phyloP scores from a whole-genome alignment of 2,329 filamentous ascomycete genomes.

The Colletotrichum sp. region DNA sequence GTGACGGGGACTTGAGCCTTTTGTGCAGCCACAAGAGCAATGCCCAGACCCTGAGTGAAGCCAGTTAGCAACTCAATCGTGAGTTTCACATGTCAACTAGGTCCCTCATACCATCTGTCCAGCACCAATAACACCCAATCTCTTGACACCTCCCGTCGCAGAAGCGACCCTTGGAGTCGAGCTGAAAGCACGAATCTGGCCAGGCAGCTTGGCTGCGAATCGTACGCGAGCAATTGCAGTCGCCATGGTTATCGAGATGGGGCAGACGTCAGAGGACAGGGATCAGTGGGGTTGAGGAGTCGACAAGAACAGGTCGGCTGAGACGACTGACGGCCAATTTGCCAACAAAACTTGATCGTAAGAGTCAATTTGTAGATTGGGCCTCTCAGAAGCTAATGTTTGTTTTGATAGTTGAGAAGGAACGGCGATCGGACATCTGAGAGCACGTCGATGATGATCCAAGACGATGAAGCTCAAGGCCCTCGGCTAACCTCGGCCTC shows the following conservation, averaged over 20 bases:
- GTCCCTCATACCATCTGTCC: slow-evolving; percentile 83
- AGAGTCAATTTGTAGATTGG: background rate
- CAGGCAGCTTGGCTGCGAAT: slow-evolving; percentile 26
- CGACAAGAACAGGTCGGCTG: background rate
- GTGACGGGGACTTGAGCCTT: slow-evolving; percentile 84
- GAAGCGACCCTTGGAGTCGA: slow-evolving; percentile 64
- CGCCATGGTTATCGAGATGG: slow-evolving; percentile 8
- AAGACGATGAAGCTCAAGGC: slow-evolving; percentile 4
- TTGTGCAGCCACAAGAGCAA: slow-evolving; percentile 90
- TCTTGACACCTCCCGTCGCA: slow-evolving; percentile 72
- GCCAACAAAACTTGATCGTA: background rate
- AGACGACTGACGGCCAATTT: background rate
- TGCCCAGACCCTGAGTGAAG: slow-evolving; percentile 78
- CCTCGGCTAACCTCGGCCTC: slow-evolving; percentile 49
- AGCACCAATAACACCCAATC: slow-evolving; percentile 88
- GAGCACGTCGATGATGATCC: slow-evolving; percentile 1
- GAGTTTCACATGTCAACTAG: slow-evolving; percentile 38
- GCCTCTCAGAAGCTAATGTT: background rate
- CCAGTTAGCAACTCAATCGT: slow-evolving; percentile 24
- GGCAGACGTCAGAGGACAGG: slow-evolving; percentile 11
- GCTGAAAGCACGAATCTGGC: slow-evolving; percentile 69
- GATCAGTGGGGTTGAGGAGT: background rate
- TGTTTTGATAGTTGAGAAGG: background rate
- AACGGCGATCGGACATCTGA: background rate
- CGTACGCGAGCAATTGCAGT: slow-evolving; percentile 17